Conservation (phyloP, 371 early-diverging fungal species). For the Rhizomucor miehei region DNA sequence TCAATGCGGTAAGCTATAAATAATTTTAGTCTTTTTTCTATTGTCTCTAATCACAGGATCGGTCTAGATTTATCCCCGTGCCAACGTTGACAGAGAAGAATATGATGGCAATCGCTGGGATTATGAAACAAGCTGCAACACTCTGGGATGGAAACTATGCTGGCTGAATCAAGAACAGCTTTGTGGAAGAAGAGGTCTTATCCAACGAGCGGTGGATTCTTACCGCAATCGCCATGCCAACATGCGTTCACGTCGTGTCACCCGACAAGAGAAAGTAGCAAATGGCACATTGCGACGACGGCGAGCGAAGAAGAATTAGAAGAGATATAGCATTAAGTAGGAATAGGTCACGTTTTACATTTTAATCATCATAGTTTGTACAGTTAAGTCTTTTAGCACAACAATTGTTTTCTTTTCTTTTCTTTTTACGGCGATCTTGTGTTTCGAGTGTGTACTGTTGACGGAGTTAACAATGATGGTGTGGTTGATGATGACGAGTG, state of each 20-base stretch:
- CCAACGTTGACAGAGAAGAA: constrained; percentile 56
- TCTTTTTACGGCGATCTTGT: too few species aligned
- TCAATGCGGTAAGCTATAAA: constrained; percentile 59
- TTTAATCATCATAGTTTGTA: neutral
- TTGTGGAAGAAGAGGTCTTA: constrained; percentile 79
- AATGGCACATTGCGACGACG: constrained; percentile 66
- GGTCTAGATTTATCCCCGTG: constrained; percentile 75
- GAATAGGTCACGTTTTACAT: neutral
- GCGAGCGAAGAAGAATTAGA: constrained; percentile 14
- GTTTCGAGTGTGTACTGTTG: too few species aligned
- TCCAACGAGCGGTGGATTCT: constrained; percentile 91
- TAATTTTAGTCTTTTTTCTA: too few species aligned
- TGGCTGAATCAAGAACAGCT: constrained; percentile 76
- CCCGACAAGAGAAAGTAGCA: constrained; percentile 71
- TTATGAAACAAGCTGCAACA: constrained; percentile 88
- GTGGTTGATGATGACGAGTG: too few species aligned
- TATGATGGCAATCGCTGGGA: constrained; percentile 89
- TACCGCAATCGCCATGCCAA: constrained; percentile 84
- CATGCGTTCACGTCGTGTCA: constrained; percentile 69
- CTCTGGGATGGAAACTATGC: constrained; percentile 83
- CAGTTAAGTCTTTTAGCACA: too few species aligned
- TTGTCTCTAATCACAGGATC: too few species aligned
- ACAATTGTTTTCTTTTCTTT: too few species aligned
- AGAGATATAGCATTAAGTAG: neutral
- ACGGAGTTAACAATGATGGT: too few species aligned